Evolutionary conservation across 1,139 yeast species (phyloP).

Genomic region (Meyerozyma guilliermondii): DNA sequence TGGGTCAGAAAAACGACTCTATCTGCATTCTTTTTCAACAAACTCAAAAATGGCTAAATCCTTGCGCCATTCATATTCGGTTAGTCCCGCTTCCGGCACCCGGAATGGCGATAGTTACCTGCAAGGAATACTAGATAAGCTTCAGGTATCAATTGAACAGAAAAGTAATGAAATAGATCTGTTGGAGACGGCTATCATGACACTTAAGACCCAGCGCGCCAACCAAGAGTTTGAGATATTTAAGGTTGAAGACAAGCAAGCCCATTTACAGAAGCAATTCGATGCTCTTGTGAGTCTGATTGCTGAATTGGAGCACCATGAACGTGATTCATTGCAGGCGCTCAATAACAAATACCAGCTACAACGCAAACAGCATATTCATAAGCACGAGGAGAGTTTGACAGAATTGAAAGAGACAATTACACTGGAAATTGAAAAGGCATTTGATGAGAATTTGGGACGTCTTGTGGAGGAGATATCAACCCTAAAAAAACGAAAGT

Average conservation of each 20-base stretch:
- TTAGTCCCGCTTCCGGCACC: neutral
- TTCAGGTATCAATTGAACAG: constrained; percentile 8
- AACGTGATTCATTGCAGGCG: constrained; percentile 21
- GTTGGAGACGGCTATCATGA: constrained; percentile 20
- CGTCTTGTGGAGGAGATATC: constrained; percentile 21
- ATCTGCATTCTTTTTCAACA: neutral
- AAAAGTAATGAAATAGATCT: constrained; percentile 15
- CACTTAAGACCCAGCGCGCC: constrained; percentile 35
- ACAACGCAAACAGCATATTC: constrained; percentile 26
- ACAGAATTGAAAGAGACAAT: constrained; percentile 33
- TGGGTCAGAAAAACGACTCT: neutral
- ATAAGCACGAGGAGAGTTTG: constrained; percentile 30
- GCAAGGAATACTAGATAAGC: neutral
- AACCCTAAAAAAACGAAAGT: constrained; percentile 11
- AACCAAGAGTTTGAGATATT: constrained; percentile 30
- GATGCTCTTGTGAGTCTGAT: constrained; percentile 19
- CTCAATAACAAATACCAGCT: constrained; percentile 31
- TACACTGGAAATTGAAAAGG: constrained; percentile 27
- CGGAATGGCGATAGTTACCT: neutral
- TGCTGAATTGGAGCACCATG: constrained; percentile 25
- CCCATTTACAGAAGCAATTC: constrained; percentile 17
- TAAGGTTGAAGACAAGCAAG: constrained; percentile 32
- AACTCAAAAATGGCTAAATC: neutral
- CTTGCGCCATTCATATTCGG: neutral
- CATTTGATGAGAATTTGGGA: constrained; percentile 24